Percentiles rank a stretch among this genome's conserved stretches.
phyloP scores from a whole-genome alignment of 768 basidiomycete genomes.

The Amanita jacksonii region DNA sequence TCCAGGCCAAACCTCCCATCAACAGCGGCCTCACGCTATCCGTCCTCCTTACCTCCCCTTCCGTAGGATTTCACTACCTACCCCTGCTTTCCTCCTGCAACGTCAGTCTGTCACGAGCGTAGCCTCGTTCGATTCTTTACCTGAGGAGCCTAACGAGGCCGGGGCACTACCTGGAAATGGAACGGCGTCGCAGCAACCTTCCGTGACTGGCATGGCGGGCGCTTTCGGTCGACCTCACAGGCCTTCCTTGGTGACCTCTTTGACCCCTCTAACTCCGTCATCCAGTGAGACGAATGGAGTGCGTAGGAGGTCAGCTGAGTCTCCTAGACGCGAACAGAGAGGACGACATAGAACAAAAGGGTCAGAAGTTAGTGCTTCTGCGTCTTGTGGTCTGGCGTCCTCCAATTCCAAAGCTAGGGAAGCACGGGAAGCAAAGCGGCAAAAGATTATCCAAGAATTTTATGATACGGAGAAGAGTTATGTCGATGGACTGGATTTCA shows the following conservation, averaged over 20 bases:
- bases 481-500: slow-evolving; percentile 71
- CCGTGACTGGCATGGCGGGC: slow-evolving; percentile 18
- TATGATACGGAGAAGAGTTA: slow-evolving; percentile 76
- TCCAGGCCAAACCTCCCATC: too few relatives aligned
- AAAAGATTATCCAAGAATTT: slow-evolving; percentile 71
- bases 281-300: slow-evolving; percentile 18
- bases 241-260: background rate
- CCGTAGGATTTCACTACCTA: slow-evolving; percentile 52
- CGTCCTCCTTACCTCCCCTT: slow-evolving; percentile 47
- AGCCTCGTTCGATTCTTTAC: slow-evolving; percentile 63
- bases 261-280: background rate
- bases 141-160: slow-evolving; percentile 33
- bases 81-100: slow-evolving; percentile 40
- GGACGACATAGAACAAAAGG: background rate
- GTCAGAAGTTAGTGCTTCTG: background rate
- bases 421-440: slow-evolving; percentile 43
- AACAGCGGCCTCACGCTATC: slow-evolving; percentile 4
- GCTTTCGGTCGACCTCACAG: slow-evolving; percentile 17
- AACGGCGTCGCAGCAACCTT: slow-evolving; percentile 5
- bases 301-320: slow-evolving; percentile 29
- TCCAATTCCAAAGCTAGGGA: background rate
- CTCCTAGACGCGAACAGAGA: slow-evolving; percentile 21
- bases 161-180: background rate
- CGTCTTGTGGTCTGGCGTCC: too few relatives aligned
- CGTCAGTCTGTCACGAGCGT: slow-evolving; percentile 63